phyloP scores from a whole-genome alignment of 176 grass and related monocot genomes.

The Oryza glumipatula region DNA sequence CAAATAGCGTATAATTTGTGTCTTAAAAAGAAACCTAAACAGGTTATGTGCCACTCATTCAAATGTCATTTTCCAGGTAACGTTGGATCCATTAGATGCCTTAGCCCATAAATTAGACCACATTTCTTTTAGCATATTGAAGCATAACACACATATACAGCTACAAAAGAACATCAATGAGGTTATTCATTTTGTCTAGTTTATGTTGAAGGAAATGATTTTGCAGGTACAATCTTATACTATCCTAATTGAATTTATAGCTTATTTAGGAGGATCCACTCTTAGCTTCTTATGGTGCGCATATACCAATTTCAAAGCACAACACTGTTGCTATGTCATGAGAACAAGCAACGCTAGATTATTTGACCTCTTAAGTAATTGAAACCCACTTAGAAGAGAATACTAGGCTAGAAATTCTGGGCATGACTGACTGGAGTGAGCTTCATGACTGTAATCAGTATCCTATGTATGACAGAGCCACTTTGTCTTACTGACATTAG shows the following conservation, averaged over 20 bases:
- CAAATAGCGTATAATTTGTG: neutral
- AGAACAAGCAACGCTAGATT: neutral
- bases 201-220: neutral
- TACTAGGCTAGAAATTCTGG: neutral
- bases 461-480: neutral
- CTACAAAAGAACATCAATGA: neutral
- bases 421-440: neutral
- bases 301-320: neutral
- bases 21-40: neutral
- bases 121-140: neutral
- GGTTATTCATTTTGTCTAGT: neutral
- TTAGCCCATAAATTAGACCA: neutral
- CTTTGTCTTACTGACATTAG: neutral
- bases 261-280: neutral
- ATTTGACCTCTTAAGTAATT: neutral
- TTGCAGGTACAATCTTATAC: neutral
- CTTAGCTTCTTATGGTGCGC: neutral
- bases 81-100: neutral
- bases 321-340: neutral
- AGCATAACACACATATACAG: neutral
- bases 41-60: neutral
- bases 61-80: neutral
- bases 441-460: neutral
- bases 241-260: neutral
- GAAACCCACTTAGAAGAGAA: neutral